These are phyloP conservation scores for Suillus fuscotomentosus DNA, from an alignment of 768 basidiomycete species.

Conservation along the genomic window DNA sequence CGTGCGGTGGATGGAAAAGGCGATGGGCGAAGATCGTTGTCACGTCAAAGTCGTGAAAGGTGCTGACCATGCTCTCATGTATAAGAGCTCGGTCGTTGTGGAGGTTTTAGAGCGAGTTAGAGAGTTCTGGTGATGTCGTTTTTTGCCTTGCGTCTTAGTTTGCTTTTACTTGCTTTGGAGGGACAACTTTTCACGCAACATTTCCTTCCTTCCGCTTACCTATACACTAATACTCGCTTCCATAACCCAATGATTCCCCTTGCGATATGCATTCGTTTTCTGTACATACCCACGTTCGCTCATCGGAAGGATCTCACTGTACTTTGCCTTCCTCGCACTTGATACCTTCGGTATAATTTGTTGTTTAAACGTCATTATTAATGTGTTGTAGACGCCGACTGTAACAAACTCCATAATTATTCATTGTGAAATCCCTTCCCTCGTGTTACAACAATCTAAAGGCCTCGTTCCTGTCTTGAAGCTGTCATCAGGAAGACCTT, in stretches of 20 bases:
- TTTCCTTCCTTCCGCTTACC: conserved; percentile 10
- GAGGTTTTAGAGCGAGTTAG: conserved; percentile 76
- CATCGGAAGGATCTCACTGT: conserved; percentile 30
- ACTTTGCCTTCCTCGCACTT: conserved; percentile 23
- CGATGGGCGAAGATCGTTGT: conserved; percentile 74
- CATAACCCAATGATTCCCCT: conserved; percentile 5
- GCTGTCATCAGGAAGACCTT: neutral
- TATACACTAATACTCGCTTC: conserved; percentile 2
- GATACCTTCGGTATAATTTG: conserved; percentile 28
- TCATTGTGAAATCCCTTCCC: neutral
- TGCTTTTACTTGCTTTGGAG: conserved; percentile 15
- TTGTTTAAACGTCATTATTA: conserved; percentile 33
- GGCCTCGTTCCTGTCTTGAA: neutral
- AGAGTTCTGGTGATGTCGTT: conserved; percentile 46
- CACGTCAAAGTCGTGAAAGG: conserved; percentile 79
- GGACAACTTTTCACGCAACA: conserved; percentile 15
- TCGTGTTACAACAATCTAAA: neutral
- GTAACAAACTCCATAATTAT: neutral
- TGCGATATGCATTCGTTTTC: conserved; percentile 18
- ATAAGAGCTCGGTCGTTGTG: conserved; percentile 81
- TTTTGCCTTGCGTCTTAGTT: conserved; percentile 3
- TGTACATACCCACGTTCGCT: conserved; percentile 13
- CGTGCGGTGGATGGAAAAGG: conserved; percentile 89
- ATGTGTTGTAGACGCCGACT: conserved; percentile 19
- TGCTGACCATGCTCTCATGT: conserved; percentile 94